phyloP scores from a whole-genome alignment of 2,329 filamentous ascomycete genomes.

The Penicillium janthinellum region DNA sequence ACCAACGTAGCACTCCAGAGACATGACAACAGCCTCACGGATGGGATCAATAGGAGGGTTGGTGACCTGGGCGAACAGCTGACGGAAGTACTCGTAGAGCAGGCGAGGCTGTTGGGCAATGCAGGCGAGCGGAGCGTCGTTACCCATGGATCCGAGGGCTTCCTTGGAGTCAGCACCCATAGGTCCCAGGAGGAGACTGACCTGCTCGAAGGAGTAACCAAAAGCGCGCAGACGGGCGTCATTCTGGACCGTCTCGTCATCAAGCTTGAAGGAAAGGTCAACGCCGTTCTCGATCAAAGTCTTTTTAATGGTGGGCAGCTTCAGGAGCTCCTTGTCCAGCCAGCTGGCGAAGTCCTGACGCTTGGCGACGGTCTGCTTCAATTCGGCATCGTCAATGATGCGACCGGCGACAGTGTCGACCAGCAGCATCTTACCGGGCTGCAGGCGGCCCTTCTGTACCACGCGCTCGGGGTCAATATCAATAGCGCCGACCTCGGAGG shows the following conservation, averaged over 20 bases:
- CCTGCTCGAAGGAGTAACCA: slow-evolving; percentile 93
- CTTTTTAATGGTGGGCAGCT: slow-evolving; percentile 72
- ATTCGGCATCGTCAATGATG: slow-evolving; percentile 90
- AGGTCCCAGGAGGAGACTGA: slow-evolving; percentile 84
- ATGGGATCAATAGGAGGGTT: slow-evolving; percentile 98
- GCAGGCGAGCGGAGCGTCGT: slow-evolving; percentile 90
- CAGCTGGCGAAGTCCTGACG: slow-evolving; percentile 86
- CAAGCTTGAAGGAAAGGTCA: slow-evolving; percentile 68
- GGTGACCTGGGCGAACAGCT: slow-evolving; percentile 96
- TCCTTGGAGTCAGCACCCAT: slow-evolving; percentile 99
- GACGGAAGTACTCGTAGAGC: slow-evolving; percentile 94
- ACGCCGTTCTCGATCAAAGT: slow-evolving; percentile 57
- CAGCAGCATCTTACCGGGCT: slow-evolving; percentile 93
- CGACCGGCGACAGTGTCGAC: slow-evolving; percentile 89
- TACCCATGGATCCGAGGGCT: slow-evolving; percentile 95
- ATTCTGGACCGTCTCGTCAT: slow-evolving; percentile 73
- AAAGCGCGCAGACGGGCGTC: slow-evolving; percentile 84
- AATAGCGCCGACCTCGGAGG: slow-evolving; percentile 94
- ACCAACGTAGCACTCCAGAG: slow-evolving; percentile 91
- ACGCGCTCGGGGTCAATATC: slow-evolving; percentile 86
- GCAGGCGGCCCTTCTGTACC: slow-evolving; percentile 88
- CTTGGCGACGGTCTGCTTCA: slow-evolving; percentile 85
- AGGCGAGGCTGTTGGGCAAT: slow-evolving; percentile 86
- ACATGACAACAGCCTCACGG: slow-evolving; percentile 97
- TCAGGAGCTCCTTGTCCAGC: slow-evolving; percentile 83